phyloP scores from a whole-genome alignment of 1,284 basidiomycete genomes.

The Ganoderma boninense region DNA sequence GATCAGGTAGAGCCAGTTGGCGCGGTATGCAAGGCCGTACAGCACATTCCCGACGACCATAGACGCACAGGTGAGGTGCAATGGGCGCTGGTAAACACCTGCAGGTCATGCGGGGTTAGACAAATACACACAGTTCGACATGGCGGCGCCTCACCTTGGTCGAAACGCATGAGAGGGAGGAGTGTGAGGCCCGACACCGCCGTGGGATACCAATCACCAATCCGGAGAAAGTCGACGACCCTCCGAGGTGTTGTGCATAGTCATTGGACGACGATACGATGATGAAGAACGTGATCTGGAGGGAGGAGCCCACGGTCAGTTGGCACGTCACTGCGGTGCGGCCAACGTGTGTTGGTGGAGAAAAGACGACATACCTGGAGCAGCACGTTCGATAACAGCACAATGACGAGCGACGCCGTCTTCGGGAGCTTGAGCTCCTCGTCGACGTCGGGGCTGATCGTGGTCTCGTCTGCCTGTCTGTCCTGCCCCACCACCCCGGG shows the following conservation, averaged over 20 bases:
- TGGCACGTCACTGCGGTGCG: neutral
- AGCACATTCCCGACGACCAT: constrained; percentile 53
- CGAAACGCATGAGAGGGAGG: constrained; percentile 63
- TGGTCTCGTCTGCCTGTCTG: constrained; percentile 24
- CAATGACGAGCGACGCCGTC: constrained; percentile 50
- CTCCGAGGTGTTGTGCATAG: constrained; percentile 70
- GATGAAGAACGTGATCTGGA: constrained; percentile 71
- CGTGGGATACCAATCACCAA: constrained; percentile 74
- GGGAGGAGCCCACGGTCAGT: neutral
- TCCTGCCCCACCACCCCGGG: neutral
- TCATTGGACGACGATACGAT: constrained; percentile 71
- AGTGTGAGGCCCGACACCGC: constrained; percentile 65
- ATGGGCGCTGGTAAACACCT: constrained; percentile 61
- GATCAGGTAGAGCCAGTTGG: constrained; percentile 57
- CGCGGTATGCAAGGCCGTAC: constrained; percentile 55
- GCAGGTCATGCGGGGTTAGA: neutral
- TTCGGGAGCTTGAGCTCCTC: constrained; percentile 58
- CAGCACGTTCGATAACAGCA: constrained; percentile 53
- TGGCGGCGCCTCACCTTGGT: constrained; percentile 54
- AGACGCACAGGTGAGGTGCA: constrained; percentile 52
- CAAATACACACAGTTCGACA: too few relatives aligned
- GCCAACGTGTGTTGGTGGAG: neutral
- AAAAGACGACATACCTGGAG: constrained; percentile 49
- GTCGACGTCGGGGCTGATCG: constrained; percentile 34
- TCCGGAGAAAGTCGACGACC: constrained; percentile 72